Evolutionary conservation across 139 green algal species (phyloP).

Genomic region (Picochlorum sp.): DNA sequence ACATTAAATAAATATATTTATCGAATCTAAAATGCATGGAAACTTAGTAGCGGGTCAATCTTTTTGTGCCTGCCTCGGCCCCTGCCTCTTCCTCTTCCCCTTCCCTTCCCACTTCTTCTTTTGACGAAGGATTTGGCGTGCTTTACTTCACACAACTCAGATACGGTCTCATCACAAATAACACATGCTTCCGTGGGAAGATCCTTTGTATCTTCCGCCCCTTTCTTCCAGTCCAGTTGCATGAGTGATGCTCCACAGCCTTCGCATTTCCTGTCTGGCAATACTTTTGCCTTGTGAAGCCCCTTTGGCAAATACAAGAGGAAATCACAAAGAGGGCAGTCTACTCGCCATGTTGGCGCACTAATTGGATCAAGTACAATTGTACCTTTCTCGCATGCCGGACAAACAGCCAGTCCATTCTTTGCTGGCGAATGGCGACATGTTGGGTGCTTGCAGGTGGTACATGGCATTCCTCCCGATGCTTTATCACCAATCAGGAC

Average conservation of each 20-base stretch:
- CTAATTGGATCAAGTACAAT: conserved; percentile 74
- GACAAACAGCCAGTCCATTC: conserved; percentile 38
- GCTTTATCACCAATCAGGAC: conserved; percentile 18
- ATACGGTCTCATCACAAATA: background rate
- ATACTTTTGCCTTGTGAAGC: conserved; percentile 48
- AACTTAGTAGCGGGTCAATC: conserved; percentile 52
- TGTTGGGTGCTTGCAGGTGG: conserved; percentile 58
- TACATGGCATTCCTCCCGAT: conserved; percentile 70
- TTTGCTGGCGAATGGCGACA: conserved; percentile 46
- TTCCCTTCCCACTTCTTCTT: conserved; percentile 10
- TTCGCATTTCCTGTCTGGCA: conserved; percentile 32
- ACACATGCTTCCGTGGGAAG: conserved; percentile 12
- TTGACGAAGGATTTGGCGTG: conserved; percentile 44
- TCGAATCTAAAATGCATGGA: conserved; percentile 41
- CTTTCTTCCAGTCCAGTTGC: conserved; percentile 46
- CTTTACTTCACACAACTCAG: conserved; percentile 40
- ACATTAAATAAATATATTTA: background rate
- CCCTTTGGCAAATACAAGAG: conserved; percentile 66
- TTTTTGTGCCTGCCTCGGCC: conserved; percentile 30
- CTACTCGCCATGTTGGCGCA: conserved; percentile 61
- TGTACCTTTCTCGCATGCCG: conserved; percentile 42
- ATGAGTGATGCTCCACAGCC: conserved; percentile 33
- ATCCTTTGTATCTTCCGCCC: background rate
- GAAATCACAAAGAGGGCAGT: conserved; percentile 76
- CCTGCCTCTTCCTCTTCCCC: conserved; percentile 32